phyloP scores from a whole-genome alignment of 805 yeast species.

The Starmera pachycereana region DNA sequence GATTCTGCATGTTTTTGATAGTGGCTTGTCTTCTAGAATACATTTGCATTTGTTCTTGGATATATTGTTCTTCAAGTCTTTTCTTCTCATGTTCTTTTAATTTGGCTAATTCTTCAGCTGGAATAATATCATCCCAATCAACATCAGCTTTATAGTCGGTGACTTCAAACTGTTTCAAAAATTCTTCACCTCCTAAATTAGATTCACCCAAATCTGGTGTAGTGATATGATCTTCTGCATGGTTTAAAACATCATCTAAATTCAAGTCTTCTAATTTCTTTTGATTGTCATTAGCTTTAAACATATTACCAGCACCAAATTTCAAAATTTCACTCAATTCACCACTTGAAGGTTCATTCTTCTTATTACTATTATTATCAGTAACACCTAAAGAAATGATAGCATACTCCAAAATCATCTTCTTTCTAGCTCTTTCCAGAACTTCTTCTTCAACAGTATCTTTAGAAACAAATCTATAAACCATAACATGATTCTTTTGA shows the following conservation, averaged over 20 bases:
- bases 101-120: conserved; percentile 82
- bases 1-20: conserved; percentile 45
- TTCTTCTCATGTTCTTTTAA: conserved; percentile 87
- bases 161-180: conserved; percentile 92
- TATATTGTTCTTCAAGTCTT: conserved; percentile 73
- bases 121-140: conserved; percentile 98
- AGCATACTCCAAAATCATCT: conserved; percentile 97
- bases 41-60: conserved; percentile 85
- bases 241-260: conserved; percentile 89
- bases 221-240: conserved; percentile 95
- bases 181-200: conserved; percentile 97
- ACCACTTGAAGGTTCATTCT: conserved; percentile 68
- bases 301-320: conserved; percentile 98
- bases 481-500: conserved; percentile 97
- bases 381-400: conserved; percentile 93
- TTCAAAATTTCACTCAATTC: conserved; percentile 90
- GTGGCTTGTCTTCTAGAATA: conserved; percentile 74
- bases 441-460: conserved; percentile 98
- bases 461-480: conserved; percentile 92
- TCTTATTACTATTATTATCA: conserved; percentile 44
- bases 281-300: conserved; percentile 89
- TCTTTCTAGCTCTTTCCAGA: conserved; percentile 90
- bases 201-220: conserved; percentile 96
- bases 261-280: conserved; percentile 91
- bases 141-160: conserved; percentile 98